These are phyloP conservation scores for Wickerhamomyces tratensis DNA, from an alignment of 805 yeast genomes.

Conservation along the genomic window DNA sequence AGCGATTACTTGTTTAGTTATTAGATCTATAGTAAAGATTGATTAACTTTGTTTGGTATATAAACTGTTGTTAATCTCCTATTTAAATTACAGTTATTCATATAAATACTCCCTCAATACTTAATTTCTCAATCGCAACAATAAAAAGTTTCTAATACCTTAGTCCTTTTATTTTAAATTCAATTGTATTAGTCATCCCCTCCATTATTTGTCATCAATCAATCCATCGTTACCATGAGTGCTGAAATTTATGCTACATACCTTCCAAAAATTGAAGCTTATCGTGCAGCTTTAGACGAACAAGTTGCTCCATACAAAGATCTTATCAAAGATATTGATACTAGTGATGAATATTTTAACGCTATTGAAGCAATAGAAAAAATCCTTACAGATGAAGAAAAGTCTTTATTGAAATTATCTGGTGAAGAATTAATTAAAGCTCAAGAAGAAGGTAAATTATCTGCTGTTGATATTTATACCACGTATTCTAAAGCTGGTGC, in stretches of 20 bases:
- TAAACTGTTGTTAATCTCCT: no score
- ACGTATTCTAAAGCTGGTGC: slow-evolving; percentile 54
- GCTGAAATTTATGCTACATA: background rate
- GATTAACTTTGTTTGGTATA: no score
- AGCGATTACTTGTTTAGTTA: no score
- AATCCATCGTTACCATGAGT: background rate
- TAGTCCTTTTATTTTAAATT: no score
- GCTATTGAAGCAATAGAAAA: slow-evolving; percentile 11
- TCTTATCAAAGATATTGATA: slow-evolving; percentile 9
- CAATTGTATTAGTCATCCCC: no score
- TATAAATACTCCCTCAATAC: no score
- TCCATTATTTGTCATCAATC: no score
- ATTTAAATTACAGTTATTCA: no score
- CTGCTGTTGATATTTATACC: slow-evolving; percentile 31
- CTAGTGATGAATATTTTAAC: slow-evolving; percentile 12
- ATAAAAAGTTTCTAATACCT: no score
- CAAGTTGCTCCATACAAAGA: slow-evolving; percentile 13
- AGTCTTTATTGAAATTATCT: slow-evolving; percentile 9
- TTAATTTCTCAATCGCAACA: no score
- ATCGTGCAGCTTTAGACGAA: slow-evolving; percentile 8
- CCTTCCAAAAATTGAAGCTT: slow-evolving; percentile 13
- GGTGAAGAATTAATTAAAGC: slow-evolving; percentile 11
- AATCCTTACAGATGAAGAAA: slow-evolving; percentile 11
- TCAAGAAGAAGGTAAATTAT: slow-evolving; percentile 23
- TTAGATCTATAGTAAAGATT: no score